Percentiles rank a stretch among this genome's conserved stretches.
Evolutionary conservation across 768 basidiomycete species (phyloP).

Genomic region (Mycena venus): DNA sequence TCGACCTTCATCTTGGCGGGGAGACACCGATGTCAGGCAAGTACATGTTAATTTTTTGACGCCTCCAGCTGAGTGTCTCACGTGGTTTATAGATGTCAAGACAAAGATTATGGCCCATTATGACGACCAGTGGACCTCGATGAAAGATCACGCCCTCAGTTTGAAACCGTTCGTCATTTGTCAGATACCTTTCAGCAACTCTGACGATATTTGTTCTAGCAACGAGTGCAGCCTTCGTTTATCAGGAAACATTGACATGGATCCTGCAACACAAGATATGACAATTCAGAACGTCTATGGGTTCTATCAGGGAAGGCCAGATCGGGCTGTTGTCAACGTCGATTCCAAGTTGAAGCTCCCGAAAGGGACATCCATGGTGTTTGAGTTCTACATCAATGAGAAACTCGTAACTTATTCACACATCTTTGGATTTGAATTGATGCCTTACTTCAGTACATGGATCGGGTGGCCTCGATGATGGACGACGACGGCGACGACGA

Average conservation of each 20-base stretch:
- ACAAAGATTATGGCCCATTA: neutral
- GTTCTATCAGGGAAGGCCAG: neutral
- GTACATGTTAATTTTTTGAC: neutral
- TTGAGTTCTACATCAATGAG: conserved; percentile 3
- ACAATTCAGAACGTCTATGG: neutral
- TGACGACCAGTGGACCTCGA: no score
- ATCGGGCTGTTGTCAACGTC: neutral
- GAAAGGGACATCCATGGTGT: conserved; percentile 1
- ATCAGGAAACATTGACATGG: neutral
- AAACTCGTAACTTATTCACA: neutral
- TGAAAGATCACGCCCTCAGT: no score
- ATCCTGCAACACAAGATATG: neutral
- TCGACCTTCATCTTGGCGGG: no score
- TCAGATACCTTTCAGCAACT: no score
- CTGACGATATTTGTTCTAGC: no score
- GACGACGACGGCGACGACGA: neutral
- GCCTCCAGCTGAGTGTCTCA: no score
- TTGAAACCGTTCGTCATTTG: no score
- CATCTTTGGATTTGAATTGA: neutral
- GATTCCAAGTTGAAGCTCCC: conserved; percentile 1
- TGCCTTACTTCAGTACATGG: neutral
- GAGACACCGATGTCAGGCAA: neutral
- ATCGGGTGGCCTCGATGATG: neutral
- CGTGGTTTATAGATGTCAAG: neutral
- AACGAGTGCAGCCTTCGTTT: no score